Percentiles rank a stretch among this genome's conserved stretches.
Conservation (phyloP, 2,329 filamentous ascomycete species). For the Cladosporium sp. region DNA sequence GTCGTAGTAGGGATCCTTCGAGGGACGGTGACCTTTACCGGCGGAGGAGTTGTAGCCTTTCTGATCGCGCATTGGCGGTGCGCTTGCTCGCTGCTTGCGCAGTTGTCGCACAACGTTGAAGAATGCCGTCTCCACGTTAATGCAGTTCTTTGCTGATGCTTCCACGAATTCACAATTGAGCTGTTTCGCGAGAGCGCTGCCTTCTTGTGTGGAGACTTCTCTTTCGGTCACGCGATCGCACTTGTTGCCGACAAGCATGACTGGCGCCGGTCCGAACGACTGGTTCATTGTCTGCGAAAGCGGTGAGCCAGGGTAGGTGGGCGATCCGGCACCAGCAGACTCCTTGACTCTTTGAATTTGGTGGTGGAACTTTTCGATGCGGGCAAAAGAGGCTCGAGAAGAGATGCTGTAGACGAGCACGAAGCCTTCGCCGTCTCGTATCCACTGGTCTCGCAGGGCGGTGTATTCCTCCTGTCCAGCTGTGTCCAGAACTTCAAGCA, state of each 20-base stretch:
- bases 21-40: not conserved
- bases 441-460: slow-evolving; percentile 95
- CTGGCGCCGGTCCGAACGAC: slow-evolving; percentile 68
- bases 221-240: slow-evolving; percentile 93
- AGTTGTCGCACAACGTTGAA: slow-evolving; percentile 94
- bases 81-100: slow-evolving; percentile 63
- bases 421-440: slow-evolving; percentile 94
- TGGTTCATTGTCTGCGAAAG: slow-evolving; percentile 55
- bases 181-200: slow-evolving; percentile 83
- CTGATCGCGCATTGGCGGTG: slow-evolving; percentile 17
- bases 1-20: slow-evolving; percentile 8
- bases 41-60: slow-evolving; percentile 6
- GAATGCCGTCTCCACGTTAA: slow-evolving; percentile 97
- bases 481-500: slow-evolving; percentile 96
- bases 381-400: slow-evolving; percentile 87
- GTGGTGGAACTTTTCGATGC: slow-evolving; percentile 92
- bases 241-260: slow-evolving; percentile 99
- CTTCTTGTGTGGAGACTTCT: slow-evolving; percentile 95
- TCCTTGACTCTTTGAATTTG: slow-evolving; percentile 98
- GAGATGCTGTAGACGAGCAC: slow-evolving; percentile 98
- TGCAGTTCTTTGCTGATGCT: slow-evolving; percentile 94
- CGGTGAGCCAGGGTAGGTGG: slow-evolving; percentile 72
- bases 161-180: slow-evolving; percentile 95
- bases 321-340: slow-evolving; percentile 67
- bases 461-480: slow-evolving; percentile 99